These are phyloP conservation scores for Cyphellophora europaea DNA, from an alignment of 2,329 filamentous ascomycete species.

Conservation along the genomic window DNA sequence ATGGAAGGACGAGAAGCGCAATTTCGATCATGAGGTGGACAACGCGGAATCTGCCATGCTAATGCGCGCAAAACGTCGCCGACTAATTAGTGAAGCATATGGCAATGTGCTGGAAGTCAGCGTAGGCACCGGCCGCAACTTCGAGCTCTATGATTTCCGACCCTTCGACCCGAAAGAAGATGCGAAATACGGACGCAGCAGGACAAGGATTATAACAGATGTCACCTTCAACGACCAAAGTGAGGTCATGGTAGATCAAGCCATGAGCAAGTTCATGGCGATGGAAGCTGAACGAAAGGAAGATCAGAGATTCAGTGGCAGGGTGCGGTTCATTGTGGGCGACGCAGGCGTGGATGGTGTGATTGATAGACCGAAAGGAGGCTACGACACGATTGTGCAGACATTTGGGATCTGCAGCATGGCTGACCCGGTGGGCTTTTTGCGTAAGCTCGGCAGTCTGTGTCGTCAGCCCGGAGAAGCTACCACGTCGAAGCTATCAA, in stretches of 20 bases:
- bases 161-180: conserved; percentile 7
- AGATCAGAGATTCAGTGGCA: conserved; percentile 9
- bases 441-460: conserved; percentile 12
- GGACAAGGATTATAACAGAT: conserved; percentile 26
- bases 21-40: conserved; percentile 37
- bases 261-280: conserved; percentile 32
- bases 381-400: conserved; percentile 39
- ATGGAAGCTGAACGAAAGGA: conserved; percentile 10
- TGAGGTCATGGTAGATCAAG: conserved; percentile 37
- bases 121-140: conserved; percentile 41
- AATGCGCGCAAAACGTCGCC: conserved; percentile 29
- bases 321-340: conserved; percentile 16
- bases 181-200: conserved; percentile 9
- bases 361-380: conserved; percentile 14
- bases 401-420: conserved; percentile 43
- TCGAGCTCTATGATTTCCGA: conserved; percentile 33
- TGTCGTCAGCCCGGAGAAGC: conserved; percentile 20
- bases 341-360: conserved; percentile 11
- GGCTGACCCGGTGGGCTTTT: conserved; percentile 15
- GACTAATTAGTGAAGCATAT: conserved; percentile 31
- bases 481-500: conserved; percentile 20
- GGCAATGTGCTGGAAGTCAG: conserved; percentile 41
- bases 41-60: conserved; percentile 32
- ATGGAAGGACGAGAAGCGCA: conserved; percentile 32
- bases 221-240: conserved; percentile 40